Percentiles rank a stretch among this genome's conserved stretches.
These are phyloP conservation scores for Phytophthora sojae DNA, from an alignment of 352 stramenopile genomes.

Conservation along the genomic window DNA sequence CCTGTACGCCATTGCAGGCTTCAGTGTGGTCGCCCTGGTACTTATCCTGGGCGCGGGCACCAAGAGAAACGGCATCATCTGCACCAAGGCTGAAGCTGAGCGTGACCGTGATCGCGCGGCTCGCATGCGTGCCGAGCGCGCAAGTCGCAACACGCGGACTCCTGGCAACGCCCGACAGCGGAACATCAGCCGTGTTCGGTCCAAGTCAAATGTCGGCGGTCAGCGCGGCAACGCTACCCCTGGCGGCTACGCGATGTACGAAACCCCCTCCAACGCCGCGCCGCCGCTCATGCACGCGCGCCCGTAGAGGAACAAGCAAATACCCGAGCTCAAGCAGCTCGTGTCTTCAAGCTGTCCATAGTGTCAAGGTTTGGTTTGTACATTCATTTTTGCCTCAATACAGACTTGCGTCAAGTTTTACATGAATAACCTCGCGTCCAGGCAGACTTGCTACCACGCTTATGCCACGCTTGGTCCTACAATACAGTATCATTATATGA, in stretches of 20 bases:
- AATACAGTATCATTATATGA: too few species aligned
- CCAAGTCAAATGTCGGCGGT: conserved; percentile 56
- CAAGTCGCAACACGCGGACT: conserved; percentile 49
- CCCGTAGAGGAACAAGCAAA: conserved; percentile 24
- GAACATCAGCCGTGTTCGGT: conserved; percentile 64
- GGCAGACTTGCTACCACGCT: too few species aligned
- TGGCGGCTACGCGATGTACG: conserved; percentile 64
- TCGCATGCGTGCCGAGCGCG: conserved; percentile 49
- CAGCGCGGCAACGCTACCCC: conserved; percentile 36
- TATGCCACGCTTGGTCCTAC: too few species aligned
- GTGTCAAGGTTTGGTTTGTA: conserved; percentile 33
- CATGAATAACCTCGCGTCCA: too few species aligned
- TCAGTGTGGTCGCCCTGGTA: conserved; percentile 51
- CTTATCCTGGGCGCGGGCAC: conserved; percentile 60
- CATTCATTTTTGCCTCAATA: conserved; percentile 43
- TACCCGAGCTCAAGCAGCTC: conserved; percentile 2
- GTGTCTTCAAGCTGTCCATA: conserved; percentile 27
- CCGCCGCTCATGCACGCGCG: conserved; percentile 49
- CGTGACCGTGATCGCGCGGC: conserved; percentile 50
- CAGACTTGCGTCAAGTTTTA: conserved; percentile 41
- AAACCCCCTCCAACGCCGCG: conserved; percentile 54
- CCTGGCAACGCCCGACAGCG: conserved; percentile 56
- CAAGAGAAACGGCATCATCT: conserved; percentile 72
- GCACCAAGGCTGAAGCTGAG: conserved; percentile 54
- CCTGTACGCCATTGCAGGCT: conserved; percentile 57